phyloP scores from a whole-genome alignment of 2,329 filamentous ascomycete species.

The Aspergillus eucalypticola region DNA sequence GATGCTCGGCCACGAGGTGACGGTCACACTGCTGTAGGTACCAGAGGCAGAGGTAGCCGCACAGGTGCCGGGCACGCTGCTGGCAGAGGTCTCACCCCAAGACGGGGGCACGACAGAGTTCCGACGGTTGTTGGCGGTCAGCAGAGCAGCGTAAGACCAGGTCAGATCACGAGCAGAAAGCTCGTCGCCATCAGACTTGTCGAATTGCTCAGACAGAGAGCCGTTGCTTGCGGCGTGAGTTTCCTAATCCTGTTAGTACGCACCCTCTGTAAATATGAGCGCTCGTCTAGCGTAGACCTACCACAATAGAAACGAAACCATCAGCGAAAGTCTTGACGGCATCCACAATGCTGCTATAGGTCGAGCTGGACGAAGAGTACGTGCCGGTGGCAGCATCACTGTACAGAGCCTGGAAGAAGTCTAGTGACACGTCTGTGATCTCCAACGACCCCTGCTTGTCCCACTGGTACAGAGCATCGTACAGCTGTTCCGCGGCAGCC shows the following conservation, averaged over 20 bases:
- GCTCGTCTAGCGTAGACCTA: slow-evolving; percentile 14
- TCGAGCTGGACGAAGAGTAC: slow-evolving; percentile 58
- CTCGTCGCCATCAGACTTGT: slow-evolving; percentile 34
- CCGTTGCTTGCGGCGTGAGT: slow-evolving; percentile 30
- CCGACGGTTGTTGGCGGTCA: slow-evolving; percentile 39
- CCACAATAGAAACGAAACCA: slow-evolving; percentile 52
- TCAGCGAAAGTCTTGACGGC: slow-evolving; percentile 66
- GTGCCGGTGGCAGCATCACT: slow-evolving; percentile 62
- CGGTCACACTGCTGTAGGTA: slow-evolving; percentile 35
- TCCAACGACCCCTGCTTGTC: slow-evolving; percentile 62
- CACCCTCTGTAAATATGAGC: background rate
- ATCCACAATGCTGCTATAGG: slow-evolving; percentile 58
- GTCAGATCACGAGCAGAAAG: slow-evolving; percentile 46
- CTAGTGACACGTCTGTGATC: slow-evolving; percentile 64
- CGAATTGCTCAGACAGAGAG: slow-evolving; percentile 45
- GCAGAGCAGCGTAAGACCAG: slow-evolving; percentile 48
- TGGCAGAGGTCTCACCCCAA: slow-evolving; percentile 37
- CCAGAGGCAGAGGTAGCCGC: slow-evolving; percentile 33
- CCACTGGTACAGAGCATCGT: slow-evolving; percentile 74
- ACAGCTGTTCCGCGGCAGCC: slow-evolving; percentile 77
- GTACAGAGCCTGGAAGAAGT: slow-evolving; percentile 70
- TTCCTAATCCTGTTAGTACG: slow-evolving; percentile 20
- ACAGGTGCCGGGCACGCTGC: slow-evolving; percentile 34
- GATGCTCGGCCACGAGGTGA: slow-evolving; percentile 35
- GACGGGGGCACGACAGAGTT: slow-evolving; percentile 34